Conservation (phyloP, 495 filamentous ascomycete genomes). For the Neurospora tetraspora region DNA sequence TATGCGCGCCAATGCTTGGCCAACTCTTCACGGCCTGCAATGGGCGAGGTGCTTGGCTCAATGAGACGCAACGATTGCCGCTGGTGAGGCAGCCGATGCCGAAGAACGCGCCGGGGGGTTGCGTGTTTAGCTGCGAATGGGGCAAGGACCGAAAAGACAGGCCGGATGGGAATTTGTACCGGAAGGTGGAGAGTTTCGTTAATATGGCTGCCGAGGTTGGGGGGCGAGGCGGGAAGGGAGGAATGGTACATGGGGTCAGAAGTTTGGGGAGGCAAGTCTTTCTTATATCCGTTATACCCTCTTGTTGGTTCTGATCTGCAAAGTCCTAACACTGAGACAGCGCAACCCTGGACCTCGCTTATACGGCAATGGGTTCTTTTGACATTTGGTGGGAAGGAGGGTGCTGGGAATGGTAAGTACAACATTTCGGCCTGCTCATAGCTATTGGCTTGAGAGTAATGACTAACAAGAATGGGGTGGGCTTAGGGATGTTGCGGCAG, state of each 20-base stretch:
- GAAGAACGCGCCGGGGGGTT: slow-evolving; percentile 50
- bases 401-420: slow-evolving; percentile 59
- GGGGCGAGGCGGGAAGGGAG: slow-evolving; percentile 49
- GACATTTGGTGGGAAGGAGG: slow-evolving; percentile 83
- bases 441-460: not conserved
- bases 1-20: slow-evolving; percentile 54
- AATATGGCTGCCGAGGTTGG: slow-evolving; percentile 59
- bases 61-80: slow-evolving; percentile 48
- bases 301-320: not conserved
- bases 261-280: slow-evolving; percentile 42
- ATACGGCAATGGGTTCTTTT: slow-evolving; percentile 57
- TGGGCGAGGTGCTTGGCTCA: slow-evolving; percentile 56
- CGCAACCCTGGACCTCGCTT: slow-evolving; percentile 68
- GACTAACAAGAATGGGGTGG: not conserved
- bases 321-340: slow-evolving; percentile 12
- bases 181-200: slow-evolving; percentile 59
- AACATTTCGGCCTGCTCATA: not conserved
- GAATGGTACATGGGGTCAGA: slow-evolving; percentile 73
- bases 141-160: slow-evolving; percentile 58
- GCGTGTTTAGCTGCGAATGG: slow-evolving; percentile 62
- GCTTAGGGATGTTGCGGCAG: slow-evolving; percentile 65
- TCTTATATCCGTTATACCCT: slow-evolving; percentile 1
- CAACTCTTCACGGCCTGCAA: slow-evolving; percentile 53
- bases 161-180: slow-evolving; percentile 50
- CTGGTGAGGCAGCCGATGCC: slow-evolving; percentile 51